Conservation (phyloP, 768 basidiomycete species). For the Collybia nuda region DNA sequence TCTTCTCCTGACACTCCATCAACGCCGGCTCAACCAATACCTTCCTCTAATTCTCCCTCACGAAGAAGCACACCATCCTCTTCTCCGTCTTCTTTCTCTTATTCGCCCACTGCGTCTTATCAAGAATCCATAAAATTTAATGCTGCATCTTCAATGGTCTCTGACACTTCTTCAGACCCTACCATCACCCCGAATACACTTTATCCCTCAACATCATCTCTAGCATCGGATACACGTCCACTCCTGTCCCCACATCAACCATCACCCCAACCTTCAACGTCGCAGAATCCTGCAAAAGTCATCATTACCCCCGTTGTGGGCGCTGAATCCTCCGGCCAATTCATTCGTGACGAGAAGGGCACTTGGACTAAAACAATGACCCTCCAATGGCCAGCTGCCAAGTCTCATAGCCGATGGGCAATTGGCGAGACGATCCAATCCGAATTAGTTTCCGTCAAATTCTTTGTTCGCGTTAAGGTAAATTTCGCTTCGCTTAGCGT, state of each 20-base stretch:
- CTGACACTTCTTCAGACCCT: constrained; percentile 34
- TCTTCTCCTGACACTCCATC: constrained; percentile 20
- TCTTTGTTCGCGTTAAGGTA: constrained; percentile 72
- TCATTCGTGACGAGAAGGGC: constrained; percentile 55
- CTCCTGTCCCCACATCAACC: constrained; percentile 20
- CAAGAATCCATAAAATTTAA: constrained; percentile 15
- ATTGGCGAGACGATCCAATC: constrained; percentile 77
- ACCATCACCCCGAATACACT: constrained; percentile 40
- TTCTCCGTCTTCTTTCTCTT: constrained; percentile 30
- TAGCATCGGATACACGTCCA: constrained; percentile 26
- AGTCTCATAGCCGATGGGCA: constrained; percentile 72
- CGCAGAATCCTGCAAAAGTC: constrained; percentile 33
- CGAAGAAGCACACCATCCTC: constrained; percentile 22
- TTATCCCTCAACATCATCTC: constrained; percentile 28
- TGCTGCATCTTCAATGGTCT: constrained; percentile 18
- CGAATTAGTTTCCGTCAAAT: constrained; percentile 62
- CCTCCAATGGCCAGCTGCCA: constrained; percentile 70
- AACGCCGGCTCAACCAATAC: constrained; percentile 16
- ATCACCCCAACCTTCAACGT: constrained; percentile 17
- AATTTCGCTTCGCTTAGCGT: constrained; percentile 12
- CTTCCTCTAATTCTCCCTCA: constrained; percentile 15
- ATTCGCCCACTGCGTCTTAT: constrained; percentile 23
- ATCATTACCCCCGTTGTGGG: constrained; percentile 54
- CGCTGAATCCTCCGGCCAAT: constrained; percentile 58
- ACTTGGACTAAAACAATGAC: constrained; percentile 66